These are phyloP conservation scores for Handroanthus guayacan DNA, from an alignment of 257 asterid species.

Conservation along the genomic window DNA sequence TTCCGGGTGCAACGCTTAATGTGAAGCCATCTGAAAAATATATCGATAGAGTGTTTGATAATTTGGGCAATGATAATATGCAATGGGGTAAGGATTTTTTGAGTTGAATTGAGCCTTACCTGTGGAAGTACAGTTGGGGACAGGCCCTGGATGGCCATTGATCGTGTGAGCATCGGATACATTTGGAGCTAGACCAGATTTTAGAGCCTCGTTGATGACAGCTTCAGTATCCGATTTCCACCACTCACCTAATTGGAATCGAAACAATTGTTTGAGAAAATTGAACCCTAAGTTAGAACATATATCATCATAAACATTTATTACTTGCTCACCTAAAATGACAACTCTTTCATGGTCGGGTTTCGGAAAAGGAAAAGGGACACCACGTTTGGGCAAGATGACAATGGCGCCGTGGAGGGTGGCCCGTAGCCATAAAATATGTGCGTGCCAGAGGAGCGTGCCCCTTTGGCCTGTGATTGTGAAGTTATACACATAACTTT, in stretches of 20 bases:
- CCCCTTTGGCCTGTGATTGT: conserved; percentile 75
- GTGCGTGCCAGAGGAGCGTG: conserved; percentile 79
- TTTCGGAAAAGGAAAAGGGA: conserved; percentile 72
- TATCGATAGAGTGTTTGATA: not conserved
- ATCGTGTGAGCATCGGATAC: conserved; percentile 95
- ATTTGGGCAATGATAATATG: too few relatives aligned
- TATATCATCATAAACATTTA: too few relatives aligned
- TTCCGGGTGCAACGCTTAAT: conserved; percentile 54
- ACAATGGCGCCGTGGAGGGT: conserved; percentile 75
- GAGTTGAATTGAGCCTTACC: conserved; percentile 38
- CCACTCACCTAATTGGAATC: conserved; percentile 71
- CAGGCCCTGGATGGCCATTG: conserved; percentile 79
- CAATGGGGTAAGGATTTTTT: too few relatives aligned
- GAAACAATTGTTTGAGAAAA: not conserved
- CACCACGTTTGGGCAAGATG: conserved; percentile 65
- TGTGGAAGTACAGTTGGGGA: conserved; percentile 58
- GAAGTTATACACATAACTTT: conserved; percentile 62
- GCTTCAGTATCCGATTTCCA: conserved; percentile 95
- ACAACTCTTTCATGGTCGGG: conserved; percentile 66
- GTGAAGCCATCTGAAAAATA: conserved; percentile 45
- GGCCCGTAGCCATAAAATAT: conserved; percentile 71
- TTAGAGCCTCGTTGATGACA: conserved; percentile 73
- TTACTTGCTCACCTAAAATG: conserved; percentile 48
- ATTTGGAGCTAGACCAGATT: conserved; percentile 82
- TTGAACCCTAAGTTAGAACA: too few relatives aligned